phyloP scores from a whole-genome alignment of 768 basidiomycete genomes.

The Symmetrospora coprosmae region DNA sequence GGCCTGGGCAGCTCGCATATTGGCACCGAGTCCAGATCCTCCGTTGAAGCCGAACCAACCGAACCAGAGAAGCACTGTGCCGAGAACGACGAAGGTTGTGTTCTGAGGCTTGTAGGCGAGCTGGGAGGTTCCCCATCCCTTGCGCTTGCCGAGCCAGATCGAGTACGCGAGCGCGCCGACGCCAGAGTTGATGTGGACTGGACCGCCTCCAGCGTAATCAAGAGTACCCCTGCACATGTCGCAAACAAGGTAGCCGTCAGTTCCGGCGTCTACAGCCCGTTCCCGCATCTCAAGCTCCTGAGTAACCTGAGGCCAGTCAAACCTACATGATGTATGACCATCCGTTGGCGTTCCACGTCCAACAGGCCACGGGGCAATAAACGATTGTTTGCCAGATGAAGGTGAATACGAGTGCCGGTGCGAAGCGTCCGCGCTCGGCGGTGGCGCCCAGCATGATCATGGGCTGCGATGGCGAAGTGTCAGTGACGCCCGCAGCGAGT shows the following conservation, averaged over 20 bases:
- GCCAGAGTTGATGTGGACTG: constrained; percentile 76
- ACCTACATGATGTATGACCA: constrained; percentile 69
- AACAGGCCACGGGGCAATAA: constrained; percentile 39
- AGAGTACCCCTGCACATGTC: too few species aligned
- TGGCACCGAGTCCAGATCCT: constrained; percentile 77
- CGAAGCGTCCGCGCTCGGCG: constrained; percentile 39
- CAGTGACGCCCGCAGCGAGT: background rate
- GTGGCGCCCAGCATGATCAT: constrained; percentile 36
- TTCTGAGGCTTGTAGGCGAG: constrained; percentile 34
- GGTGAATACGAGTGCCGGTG: constrained; percentile 38
- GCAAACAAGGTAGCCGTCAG: constrained; percentile 29
- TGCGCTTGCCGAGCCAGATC: constrained; percentile 67
- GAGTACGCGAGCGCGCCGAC: constrained; percentile 72
- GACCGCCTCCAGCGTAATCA: constrained; percentile 82
- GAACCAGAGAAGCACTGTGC: constrained; percentile 76
- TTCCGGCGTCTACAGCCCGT: background rate
- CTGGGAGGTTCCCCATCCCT: constrained; percentile 32
- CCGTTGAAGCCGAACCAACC: constrained; percentile 57
- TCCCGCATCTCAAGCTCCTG: constrained; percentile 17
- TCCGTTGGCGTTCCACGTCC: constrained; percentile 58
- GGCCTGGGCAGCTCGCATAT: constrained; percentile 70
- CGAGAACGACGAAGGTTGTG: constrained; percentile 79
- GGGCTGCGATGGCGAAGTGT: background rate
- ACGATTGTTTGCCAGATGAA: constrained; percentile 36
- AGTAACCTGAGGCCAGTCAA: too few species aligned